These are phyloP conservation scores for Pichia sp. DNA, from an alignment of 1,139 yeast species.

Conservation along the genomic window DNA sequence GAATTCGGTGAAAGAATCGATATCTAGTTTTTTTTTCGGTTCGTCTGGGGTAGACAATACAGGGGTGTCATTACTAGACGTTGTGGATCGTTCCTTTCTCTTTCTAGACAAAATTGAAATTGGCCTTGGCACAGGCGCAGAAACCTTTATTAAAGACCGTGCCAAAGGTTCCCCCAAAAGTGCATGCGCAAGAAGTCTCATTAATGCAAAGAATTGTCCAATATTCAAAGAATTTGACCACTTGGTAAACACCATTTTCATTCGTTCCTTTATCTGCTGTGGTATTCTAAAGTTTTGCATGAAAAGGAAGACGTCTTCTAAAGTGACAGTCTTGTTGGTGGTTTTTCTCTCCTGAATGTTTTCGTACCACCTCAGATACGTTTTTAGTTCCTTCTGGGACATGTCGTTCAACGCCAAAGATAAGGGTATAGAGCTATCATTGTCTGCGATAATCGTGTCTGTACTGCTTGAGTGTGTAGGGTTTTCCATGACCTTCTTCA, in stretches of 20 bases:
- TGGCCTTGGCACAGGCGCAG: constrained; percentile 64
- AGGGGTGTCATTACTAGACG: constrained; percentile 24
- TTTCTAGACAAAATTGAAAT: constrained; percentile 60
- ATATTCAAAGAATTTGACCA: constrained; percentile 48
- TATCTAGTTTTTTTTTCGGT: constrained; percentile 42
- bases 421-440: constrained; percentile 42
- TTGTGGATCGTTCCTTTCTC: constrained; percentile 32
- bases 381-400: constrained; percentile 60
- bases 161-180: constrained; percentile 45
- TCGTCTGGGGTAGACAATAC: constrained; percentile 15
- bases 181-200: constrained; percentile 60
- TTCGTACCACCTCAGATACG: constrained; percentile 75
- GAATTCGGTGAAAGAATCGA: constrained; percentile 72
- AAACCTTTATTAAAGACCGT: constrained; percentile 45
- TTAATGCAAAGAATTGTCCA: constrained; percentile 71
- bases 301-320: constrained; percentile 62
- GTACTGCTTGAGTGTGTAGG: constrained; percentile 25
- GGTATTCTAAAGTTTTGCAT: constrained; percentile 57
- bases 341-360: constrained; percentile 54
- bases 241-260: constrained; percentile 47
- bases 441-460: constrained; percentile 25
- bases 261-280: constrained; percentile 39
- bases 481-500: constrained; percentile 10
- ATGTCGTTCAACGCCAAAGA: constrained; percentile 60
- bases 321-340: constrained; percentile 46